Percentiles rank a stretch among this genome's conserved stretches.
Conservation (phyloP, 768 basidiomycete genomes). For the Mycena capillaripes region DNA sequence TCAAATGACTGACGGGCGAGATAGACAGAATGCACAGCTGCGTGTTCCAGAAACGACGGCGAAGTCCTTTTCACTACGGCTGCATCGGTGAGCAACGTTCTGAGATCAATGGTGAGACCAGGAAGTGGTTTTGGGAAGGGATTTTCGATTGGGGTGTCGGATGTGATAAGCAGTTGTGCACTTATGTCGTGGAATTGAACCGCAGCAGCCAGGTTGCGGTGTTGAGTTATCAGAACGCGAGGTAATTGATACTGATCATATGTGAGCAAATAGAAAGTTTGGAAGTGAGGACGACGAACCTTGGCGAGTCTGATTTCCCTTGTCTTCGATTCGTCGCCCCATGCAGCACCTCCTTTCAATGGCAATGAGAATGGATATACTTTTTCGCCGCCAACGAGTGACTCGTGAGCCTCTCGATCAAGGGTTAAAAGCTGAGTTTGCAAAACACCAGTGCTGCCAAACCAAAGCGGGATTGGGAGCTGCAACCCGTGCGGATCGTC, state of each 20-base stretch:
- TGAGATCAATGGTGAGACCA: constrained; percentile 72
- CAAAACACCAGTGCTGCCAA: constrained; percentile 54
- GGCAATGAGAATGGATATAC: constrained; percentile 46
- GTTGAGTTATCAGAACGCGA: constrained; percentile 74
- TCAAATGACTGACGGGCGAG: constrained; percentile 72
- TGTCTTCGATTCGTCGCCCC: constrained; percentile 63
- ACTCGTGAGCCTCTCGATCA: constrained; percentile 61
- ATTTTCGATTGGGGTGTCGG: constrained; percentile 63
- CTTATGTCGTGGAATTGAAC: constrained; percentile 84
- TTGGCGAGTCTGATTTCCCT: constrained; percentile 70
- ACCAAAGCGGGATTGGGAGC: constrained; percentile 54
- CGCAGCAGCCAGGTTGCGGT: constrained; percentile 65
- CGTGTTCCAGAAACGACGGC: constrained; percentile 41
- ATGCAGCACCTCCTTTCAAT: constrained; percentile 69
- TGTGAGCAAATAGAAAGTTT: not conserved
- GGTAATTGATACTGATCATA: constrained; percentile 68
- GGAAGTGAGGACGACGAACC: constrained; percentile 51
- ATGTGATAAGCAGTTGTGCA: constrained; percentile 69
- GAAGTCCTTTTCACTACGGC: constrained; percentile 49
- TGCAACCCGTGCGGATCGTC: constrained; percentile 53
- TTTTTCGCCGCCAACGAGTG: constrained; percentile 47
- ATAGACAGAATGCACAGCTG: constrained; percentile 58
- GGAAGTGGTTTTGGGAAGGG: constrained; percentile 78
- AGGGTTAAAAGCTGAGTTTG: constrained; percentile 62
- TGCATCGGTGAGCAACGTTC: constrained; percentile 61